phyloP scores from a whole-genome alignment of 352 stramenopile species.

The Pilasporangium apinafurcum region DNA sequence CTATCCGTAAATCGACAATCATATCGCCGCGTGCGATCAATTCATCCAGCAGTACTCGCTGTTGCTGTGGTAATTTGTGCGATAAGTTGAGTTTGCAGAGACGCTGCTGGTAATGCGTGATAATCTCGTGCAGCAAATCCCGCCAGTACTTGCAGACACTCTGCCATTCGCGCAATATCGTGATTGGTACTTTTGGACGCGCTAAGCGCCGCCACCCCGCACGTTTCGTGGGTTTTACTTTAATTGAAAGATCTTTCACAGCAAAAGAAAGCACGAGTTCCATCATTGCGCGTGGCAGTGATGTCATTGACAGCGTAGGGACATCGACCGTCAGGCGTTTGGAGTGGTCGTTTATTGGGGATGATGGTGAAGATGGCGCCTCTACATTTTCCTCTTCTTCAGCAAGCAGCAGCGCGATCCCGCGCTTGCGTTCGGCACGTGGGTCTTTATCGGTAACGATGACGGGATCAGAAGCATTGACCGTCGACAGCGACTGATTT shows the following conservation, averaged over 20 bases:
- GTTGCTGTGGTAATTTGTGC: conserved; percentile 30
- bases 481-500: too few species aligned
- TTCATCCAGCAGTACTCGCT: conserved; percentile 6
- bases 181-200: conserved; percentile 27
- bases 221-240: conserved; percentile 37
- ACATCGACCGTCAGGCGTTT: neutral
- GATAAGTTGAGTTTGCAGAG: conserved; percentile 41
- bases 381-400: too few species aligned
- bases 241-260: conserved; percentile 40
- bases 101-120: conserved; percentile 29
- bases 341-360: neutral
- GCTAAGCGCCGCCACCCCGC: conserved; percentile 31
- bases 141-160: conserved; percentile 40
- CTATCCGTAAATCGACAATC: conserved; percentile 34
- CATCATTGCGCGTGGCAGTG: conserved; percentile 39
- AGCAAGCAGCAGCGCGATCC: too few species aligned
- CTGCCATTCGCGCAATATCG: conserved; percentile 27
- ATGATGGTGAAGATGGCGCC: neutral
- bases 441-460: too few species aligned
- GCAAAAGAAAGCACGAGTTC: conserved; percentile 49
- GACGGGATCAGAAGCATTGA: too few species aligned
- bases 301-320: conserved; percentile 12
- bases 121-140: conserved; percentile 36
- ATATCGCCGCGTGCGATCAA: conserved; percentile 7
- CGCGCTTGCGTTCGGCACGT: conserved; percentile 14